Conservation (phyloP, 2,329 filamentous ascomycete species). For the Acarospora socialis region DNA sequence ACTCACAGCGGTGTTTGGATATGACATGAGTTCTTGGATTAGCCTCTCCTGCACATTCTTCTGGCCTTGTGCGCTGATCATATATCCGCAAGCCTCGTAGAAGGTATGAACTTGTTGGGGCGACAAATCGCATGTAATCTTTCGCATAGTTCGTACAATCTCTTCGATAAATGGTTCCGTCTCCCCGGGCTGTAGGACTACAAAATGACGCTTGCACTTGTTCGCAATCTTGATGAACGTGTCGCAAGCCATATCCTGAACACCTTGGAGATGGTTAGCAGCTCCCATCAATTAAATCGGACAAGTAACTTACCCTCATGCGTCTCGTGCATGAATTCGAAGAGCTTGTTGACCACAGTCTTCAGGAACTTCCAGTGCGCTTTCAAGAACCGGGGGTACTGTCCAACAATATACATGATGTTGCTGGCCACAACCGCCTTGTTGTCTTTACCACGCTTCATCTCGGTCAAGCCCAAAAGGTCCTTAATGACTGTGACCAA, state of each 20-base stretch:
- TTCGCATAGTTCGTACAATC: conserved; percentile 87
- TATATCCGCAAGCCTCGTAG: conserved; percentile 97
- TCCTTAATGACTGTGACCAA: conserved; percentile 98
- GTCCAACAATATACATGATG: conserved; percentile 99
- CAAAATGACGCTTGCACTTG: conserved; percentile 94
- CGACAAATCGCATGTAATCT: conserved; percentile 87
- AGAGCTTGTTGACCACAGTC: conserved; percentile 98
- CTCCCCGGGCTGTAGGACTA: conserved; percentile 87
- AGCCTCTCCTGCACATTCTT: conserved; percentile 86
- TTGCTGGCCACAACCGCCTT: conserved; percentile 98
- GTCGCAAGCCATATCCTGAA: conserved; percentile 99
- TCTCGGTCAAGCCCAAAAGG: conserved; percentile 86
- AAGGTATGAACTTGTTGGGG: conserved; percentile 98
- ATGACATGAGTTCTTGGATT: conserved; percentile 79
- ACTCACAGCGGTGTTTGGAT: conserved; percentile 64
- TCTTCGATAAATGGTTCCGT: conserved; percentile 95
- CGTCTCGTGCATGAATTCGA: conserved; percentile 99
- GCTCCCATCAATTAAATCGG: neutral
- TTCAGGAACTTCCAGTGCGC: conserved; percentile 99
- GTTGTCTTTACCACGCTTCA: conserved; percentile 99
- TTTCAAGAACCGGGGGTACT: conserved; percentile 96
- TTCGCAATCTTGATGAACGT: conserved; percentile 99
- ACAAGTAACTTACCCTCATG: conserved; percentile 60
- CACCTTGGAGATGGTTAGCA: conserved; percentile 38
- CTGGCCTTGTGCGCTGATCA: conserved; percentile 96